Conservation (phyloP, 176 grass and related monocot genomes). For the Puya raimondii region DNA sequence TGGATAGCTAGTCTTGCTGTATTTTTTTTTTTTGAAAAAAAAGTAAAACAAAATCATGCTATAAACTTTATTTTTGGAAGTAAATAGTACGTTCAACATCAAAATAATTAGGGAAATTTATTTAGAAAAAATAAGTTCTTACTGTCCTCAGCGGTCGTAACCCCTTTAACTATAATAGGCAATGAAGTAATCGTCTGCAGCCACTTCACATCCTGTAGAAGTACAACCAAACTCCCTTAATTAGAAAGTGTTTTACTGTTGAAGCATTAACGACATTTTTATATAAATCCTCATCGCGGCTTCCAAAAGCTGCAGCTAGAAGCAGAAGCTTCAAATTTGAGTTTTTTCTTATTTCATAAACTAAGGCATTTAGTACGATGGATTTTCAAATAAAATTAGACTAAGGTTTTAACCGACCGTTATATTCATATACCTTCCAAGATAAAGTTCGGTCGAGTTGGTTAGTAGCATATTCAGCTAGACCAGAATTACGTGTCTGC, state of each 20-base stretch:
- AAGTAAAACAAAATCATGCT: neutral
- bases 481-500: constrained; percentile 74
- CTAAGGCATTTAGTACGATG: too few species aligned
- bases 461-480: constrained; percentile 52
- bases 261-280: neutral
- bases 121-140: constrained; percentile 15
- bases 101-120: neutral
- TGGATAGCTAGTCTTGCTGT: constrained; percentile 68
- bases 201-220: constrained; percentile 76
- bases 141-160: constrained; percentile 92
- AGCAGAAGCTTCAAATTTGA: neutral
- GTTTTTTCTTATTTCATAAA: too few species aligned
- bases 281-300: too few species aligned
- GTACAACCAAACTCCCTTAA: neutral
- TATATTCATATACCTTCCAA: constrained; percentile 52
- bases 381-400: too few species aligned
- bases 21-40: constrained; percentile 12
- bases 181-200: constrained; percentile 69
- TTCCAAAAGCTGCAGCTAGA: too few species aligned
- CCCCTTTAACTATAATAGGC: constrained; percentile 83
- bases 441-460: constrained; percentile 69
- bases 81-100: neutral
- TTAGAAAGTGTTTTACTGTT: neutral
- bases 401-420: too few species aligned
- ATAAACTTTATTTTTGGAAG: neutral